Evolutionary conservation across 108 stramenopile genomes (phyloP).

Genomic region (Schizochytrium sp.): DNA sequence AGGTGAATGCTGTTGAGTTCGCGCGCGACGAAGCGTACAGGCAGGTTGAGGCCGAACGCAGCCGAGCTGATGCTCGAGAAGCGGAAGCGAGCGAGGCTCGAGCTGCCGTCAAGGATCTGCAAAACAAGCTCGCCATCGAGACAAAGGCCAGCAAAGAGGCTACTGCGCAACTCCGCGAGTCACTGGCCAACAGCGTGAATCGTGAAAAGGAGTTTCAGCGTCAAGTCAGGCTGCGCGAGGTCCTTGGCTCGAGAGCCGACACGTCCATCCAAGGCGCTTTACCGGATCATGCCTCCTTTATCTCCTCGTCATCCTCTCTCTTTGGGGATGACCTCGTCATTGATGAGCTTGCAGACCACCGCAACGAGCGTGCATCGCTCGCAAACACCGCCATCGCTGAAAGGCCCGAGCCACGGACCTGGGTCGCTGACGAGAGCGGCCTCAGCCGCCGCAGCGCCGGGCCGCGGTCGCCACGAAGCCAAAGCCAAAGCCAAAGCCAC

Average conservation of each 20-base stretch:
- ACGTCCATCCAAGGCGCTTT: too few relatives aligned
- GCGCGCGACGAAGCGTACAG: not conserved
- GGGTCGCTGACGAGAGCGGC: not conserved
- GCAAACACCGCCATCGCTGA: not conserved
- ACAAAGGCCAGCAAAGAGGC: not conserved
- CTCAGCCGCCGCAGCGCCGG: too few relatives aligned
- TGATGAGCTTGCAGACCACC: not conserved
- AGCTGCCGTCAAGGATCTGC: not conserved
- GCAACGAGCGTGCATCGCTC: not conserved
- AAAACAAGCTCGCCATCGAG: not conserved
- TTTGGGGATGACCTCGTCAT: not conserved
- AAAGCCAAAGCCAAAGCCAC: too few relatives aligned
- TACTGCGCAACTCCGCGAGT: not conserved
- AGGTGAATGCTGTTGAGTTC: not conserved
- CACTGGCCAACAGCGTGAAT: not conserved
- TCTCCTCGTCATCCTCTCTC: not conserved
- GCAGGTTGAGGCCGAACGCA: not conserved
- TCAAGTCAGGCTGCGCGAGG: not conserved
- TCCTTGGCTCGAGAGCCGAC: too few relatives aligned
- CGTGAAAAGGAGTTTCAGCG: not conserved
- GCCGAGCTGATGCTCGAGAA: not conserved
- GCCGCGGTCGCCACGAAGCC: too few relatives aligned
- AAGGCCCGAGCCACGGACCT: not conserved
- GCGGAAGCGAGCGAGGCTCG: not conserved
- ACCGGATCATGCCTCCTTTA: not conserved